Evolutionary conservation across 2,329 filamentous ascomycete genomes (phyloP), one percentile per base, ranked within the genome.

Genomic region (Dryadomyces sulphureus): DNA sequence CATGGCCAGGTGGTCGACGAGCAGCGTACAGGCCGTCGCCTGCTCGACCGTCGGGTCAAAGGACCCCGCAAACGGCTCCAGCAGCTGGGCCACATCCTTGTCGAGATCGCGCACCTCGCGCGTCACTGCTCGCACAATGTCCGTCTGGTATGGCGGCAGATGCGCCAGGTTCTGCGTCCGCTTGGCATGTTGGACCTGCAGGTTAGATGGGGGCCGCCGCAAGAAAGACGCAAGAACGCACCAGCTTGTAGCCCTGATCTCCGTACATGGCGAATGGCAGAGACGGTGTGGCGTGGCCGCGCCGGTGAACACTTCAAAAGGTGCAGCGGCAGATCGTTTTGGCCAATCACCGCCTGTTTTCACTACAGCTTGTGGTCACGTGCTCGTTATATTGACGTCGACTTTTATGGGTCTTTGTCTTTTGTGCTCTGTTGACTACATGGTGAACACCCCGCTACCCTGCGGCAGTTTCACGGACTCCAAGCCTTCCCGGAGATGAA

Each of bases 1-100:
- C 84, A 96, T 95, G 54, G 85, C 88, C 11, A 98, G 69, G 60
- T 98, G 90, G 60, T 95, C 85, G 50, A 96, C 89, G 20, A 98
- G 77, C 21, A 98, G 71, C 2, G 86, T 85, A 59, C 87, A 94
- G 3, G 90, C 89, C 27, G 82, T 82, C 9, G 84, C 85, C 39
- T 87, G 86, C 56, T 95, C 81, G 11, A 81, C 75, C 16, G 80
- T 76, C 0, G 88, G 90, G 55, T 94, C 81, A 67, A 96, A 96
- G 0, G 80, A 81, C 50, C 83, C 84, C 52, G 84, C 77, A 60
- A 90, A 92, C 1, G 86, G 84, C 48, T 85, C 82, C 27, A 96
- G 75, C 24, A 94, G 77, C 46, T 77, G 75, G 35, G 76, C 70
- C 27, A 90, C 82, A 63, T 95, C 87, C 60, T 84, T 86, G 62